A percentile compares a stretch with the other conserved stretches of the same genome.
phyloP scores from a whole-genome alignment of 306 rosid genomes.

The Cucurbita ficifolia region DNA sequence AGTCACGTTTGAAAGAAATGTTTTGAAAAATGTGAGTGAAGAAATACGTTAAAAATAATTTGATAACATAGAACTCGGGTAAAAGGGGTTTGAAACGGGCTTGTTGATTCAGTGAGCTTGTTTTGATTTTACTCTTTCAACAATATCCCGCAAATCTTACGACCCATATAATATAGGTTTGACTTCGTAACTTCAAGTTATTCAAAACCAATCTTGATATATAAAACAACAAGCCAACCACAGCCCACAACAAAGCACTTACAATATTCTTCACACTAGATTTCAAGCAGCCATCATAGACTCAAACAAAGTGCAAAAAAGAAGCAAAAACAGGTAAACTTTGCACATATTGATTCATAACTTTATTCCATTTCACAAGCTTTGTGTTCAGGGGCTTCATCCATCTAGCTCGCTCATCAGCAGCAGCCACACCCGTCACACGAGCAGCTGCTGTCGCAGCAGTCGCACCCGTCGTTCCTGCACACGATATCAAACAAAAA shows the following conservation, averaged over 20 bases:
- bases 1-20: no score
- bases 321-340: background rate
- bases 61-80: no score
- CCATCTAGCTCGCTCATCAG: background rate
- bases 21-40: no score
- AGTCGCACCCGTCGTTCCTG: background rate
- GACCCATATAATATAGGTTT: no score
- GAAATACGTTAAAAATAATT: no score
- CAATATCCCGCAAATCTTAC: no score
- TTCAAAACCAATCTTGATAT: no score
- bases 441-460: background rate
- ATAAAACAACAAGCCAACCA: background rate
- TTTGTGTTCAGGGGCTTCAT: background rate
- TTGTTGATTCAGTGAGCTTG: no score
- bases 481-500: background rate
- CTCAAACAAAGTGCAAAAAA: background rate
- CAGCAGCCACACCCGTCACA: background rate
- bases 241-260: background rate
- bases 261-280: background rate
- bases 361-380: background rate
- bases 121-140: no score
- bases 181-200: no score
- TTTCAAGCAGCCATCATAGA: no score
- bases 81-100: no score
- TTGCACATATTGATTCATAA: background rate